Evolutionary conservation across 2,329 filamentous ascomycete species (phyloP).

Genomic region (Neofusicoccum laricinum): DNA sequence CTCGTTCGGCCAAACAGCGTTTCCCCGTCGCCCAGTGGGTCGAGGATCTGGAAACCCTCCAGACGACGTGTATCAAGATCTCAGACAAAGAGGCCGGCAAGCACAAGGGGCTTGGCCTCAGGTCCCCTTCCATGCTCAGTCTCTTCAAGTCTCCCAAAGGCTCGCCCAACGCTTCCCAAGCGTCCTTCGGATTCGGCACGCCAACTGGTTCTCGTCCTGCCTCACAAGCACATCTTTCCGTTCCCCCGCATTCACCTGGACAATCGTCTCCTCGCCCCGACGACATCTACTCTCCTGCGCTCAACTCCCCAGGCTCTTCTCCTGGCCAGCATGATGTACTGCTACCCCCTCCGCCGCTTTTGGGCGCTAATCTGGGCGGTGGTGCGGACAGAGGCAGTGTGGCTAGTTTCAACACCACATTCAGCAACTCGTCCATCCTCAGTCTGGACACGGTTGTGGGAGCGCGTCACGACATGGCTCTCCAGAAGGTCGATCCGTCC

Average conservation of each 20-base stretch:
- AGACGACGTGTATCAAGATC: constrained; percentile 55
- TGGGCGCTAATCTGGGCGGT: not conserved
- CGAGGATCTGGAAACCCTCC: constrained; percentile 61
- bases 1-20: constrained; percentile 61
- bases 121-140: not conserved
- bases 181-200: constrained; percentile 15
- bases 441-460: constrained; percentile 58
- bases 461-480: constrained; percentile 47
- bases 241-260: not conserved
- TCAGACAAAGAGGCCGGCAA: not conserved
- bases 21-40: constrained; percentile 68
- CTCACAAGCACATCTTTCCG: not conserved
- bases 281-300: not conserved
- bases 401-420: not conserved
- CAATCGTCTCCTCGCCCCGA: constrained; percentile 1
- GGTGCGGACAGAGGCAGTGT: constrained; percentile 5
- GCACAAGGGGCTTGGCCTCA: constrained; percentile 21
- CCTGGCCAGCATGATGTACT: not conserved
- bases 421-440: constrained; percentile 32
- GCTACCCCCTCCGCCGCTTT: constrained; percentile 1
- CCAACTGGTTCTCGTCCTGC: constrained; percentile 16
- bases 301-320: constrained; percentile 1
- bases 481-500: constrained; percentile 65
- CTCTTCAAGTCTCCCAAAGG: constrained; percentile 1
- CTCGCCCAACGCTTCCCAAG: constrained; percentile 4